Percentiles rank a stretch among this genome's conserved stretches.
Evolutionary conservation across 1,284 basidiomycete genomes (phyloP).

Genomic region (Cutaneotrichosporon dermatis): DNA sequence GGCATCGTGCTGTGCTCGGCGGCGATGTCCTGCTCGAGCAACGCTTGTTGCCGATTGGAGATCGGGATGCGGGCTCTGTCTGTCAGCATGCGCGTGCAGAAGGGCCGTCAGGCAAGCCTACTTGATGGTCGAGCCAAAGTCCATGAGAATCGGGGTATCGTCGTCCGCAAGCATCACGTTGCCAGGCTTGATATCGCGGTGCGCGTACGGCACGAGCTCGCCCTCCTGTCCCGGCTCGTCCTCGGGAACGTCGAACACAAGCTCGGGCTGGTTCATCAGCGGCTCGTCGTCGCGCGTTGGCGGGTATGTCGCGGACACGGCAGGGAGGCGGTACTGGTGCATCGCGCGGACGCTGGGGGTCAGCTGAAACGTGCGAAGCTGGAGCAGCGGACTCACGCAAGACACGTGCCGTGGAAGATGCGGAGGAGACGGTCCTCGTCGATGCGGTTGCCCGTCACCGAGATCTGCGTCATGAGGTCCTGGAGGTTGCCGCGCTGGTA

Average conservation of each 20-base stretch:
- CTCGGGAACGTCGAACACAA: conserved; percentile 68
- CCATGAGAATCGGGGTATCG: conserved; percentile 90
- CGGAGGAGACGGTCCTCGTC: conserved; percentile 82
- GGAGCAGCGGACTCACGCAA: conserved; percentile 54
- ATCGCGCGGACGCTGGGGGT: conserved; percentile 67
- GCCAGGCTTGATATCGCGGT: conserved; percentile 93
- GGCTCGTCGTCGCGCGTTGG: conserved; percentile 32
- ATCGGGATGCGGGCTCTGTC: conserved; percentile 43
- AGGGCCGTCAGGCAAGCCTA: conserved; percentile 13
- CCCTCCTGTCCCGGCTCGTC: conserved; percentile 53
- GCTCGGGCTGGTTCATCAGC: conserved; percentile 25
- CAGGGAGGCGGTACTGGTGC: conserved; percentile 65
- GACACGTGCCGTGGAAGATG: conserved; percentile 89
- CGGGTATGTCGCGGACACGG: conserved; percentile 38
- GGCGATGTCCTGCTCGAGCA: conserved; percentile 83
- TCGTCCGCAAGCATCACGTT: conserved; percentile 97
- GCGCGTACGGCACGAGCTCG: conserved; percentile 78
- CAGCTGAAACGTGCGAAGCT: conserved; percentile 1
- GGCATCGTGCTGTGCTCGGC: conserved; percentile 96
- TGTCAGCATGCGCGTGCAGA: background rate
- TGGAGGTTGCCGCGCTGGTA: conserved; percentile 75
- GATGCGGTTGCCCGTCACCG: conserved; percentile 76
- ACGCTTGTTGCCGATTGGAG: conserved; percentile 74
- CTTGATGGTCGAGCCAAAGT: conserved; percentile 75
- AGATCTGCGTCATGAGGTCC: conserved; percentile 84